These are phyloP conservation scores for Boletus rubroflammeus DNA, from an alignment of 768 basidiomycete genomes.

Conservation along the genomic window DNA sequence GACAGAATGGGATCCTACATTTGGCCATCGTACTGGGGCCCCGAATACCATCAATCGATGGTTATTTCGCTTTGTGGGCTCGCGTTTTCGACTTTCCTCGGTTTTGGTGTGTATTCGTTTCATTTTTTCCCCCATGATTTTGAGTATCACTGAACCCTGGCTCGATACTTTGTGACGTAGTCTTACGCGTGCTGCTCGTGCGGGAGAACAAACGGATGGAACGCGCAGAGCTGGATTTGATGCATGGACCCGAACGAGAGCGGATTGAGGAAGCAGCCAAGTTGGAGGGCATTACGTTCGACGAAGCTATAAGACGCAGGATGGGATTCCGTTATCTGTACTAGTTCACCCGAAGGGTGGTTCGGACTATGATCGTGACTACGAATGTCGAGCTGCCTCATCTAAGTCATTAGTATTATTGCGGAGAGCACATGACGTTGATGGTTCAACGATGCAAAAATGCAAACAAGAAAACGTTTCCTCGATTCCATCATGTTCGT, in stretches of 20 bases:
- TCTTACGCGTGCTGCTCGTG: slow-evolving; percentile 41
- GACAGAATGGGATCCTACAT: slow-evolving; percentile 57
- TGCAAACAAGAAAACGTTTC: neutral
- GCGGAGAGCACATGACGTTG: neutral
- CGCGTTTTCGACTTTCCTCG: slow-evolving; percentile 31
- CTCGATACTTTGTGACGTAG: slow-evolving; percentile 23
- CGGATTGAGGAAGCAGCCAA: slow-evolving; percentile 57
- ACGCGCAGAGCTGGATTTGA: slow-evolving; percentile 41
- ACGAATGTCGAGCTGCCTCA: neutral
- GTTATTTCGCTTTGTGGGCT: slow-evolving; percentile 43
- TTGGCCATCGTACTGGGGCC: slow-evolving; percentile 60
- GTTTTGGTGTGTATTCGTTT: slow-evolving; percentile 31
- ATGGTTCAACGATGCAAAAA: neutral
- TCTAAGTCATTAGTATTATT: too few relatives aligned
- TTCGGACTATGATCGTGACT: neutral
- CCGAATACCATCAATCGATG: slow-evolving; percentile 61
- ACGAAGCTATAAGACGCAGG: slow-evolving; percentile 54
- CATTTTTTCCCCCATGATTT: neutral
- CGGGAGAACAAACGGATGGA: slow-evolving; percentile 50
- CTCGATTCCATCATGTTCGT: neutral
- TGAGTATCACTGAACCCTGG: neutral
- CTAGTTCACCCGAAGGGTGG: slow-evolving; percentile 22
- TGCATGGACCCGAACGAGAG: slow-evolving; percentile 43
- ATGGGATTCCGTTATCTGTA: slow-evolving; percentile 59
- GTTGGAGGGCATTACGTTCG: slow-evolving; percentile 57